Base-by-base conservation (phyloP, 345 rosid species). In the Pistacia atlantica region DNA sequence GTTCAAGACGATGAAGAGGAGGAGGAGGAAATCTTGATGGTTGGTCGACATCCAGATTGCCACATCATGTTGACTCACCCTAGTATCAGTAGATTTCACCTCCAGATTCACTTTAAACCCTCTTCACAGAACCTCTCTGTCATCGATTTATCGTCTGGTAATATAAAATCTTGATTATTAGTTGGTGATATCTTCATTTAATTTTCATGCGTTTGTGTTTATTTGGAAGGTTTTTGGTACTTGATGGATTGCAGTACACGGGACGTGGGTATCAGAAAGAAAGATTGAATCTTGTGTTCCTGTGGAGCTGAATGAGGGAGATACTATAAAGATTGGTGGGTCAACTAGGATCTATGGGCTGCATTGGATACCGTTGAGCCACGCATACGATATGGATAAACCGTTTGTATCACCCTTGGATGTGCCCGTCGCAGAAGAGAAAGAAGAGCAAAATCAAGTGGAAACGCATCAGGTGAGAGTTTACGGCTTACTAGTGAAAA, bases 11-110 rank as follows among this genome's bases (percentile, higher is more conserved):
- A 62, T 20, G 13, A 67, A 37, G 93, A 87, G 62, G 65, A 57
- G 10, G 52, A 58, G 28, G 93, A 86, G 52, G 97, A 90, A 79
- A 81, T 85, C 71, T 86, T 96, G 85, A 73, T 78, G 42, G 90
- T 89, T 66, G 98, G 97, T 35, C 86, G 97, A 13, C 98, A 93
- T 80, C 97, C 97, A 16, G 97, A 93, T 71, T 89, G 97, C 82
- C 79, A 88, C 80, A 87, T 96, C 77, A 78, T 90, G 74, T 67
- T 92, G 61, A 88, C 92, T 73, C 99, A 92, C 68, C 99, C 99
- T 0, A 96, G 99, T 76, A 81, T 96, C 82, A 96, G 99, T 86
- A 81, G 99, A 83, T 91, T 88, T 77, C 97, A 96, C 87, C 88
- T 96, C 77, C 89, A 87, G 80, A 87, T 96, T 80, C 84, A 68